Base-by-base conservation (phyloP, 441 rosid genomes). In the Isatis lusitanica region DNA sequence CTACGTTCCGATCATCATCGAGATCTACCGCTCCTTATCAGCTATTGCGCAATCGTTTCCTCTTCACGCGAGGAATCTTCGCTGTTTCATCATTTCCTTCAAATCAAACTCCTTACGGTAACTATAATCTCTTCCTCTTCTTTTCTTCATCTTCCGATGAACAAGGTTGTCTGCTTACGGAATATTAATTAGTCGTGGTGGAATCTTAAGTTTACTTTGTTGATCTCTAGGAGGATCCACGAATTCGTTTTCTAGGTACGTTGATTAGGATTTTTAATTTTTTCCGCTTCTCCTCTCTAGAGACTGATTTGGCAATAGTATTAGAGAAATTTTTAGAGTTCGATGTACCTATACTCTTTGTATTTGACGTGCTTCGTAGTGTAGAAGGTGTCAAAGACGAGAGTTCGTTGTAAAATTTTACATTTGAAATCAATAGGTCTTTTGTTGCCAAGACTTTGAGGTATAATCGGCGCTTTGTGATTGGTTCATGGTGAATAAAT, bases 21-120 rank as follows among this genome's bases (percentile, higher is more conserved):
- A 63, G 82, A 36, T 69, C 88, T 30, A 58, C 81, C 42, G 39
- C 18, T 48, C 17, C 60, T 26, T 35, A 60, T 42, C 35, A 77
- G 69, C 62, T 75, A 77, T n/a, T 15, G 66, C 50, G 63, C 36
- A 74, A 56, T 73, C 82, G 46, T 33, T 78, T 60, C 74, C 52
- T 71, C 70, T 57, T 47, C 72, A 75, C 82, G 42, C 86, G 92
- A 52, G 83, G 84, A 70, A 52, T 84, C 66, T 83, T 83, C 77
- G 71, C 84, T 64, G 72, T 82, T 6, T 65, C 81, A 43, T 47
- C 86, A 3, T 64, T 73, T 66, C 83, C 76, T 42, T 73, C 83
- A 24, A 55, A 52, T 55, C 71, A 77, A 66, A 31, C 63, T 66
- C 74, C 72, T 59, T 63, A 71, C 9, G 88, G 93, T 59, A 46